Evolutionary conservation across 1,284 basidiomycete species (phyloP), one percentile per base, ranked within the genome.

Genomic region (Microbotryomycetes sp.): DNA sequence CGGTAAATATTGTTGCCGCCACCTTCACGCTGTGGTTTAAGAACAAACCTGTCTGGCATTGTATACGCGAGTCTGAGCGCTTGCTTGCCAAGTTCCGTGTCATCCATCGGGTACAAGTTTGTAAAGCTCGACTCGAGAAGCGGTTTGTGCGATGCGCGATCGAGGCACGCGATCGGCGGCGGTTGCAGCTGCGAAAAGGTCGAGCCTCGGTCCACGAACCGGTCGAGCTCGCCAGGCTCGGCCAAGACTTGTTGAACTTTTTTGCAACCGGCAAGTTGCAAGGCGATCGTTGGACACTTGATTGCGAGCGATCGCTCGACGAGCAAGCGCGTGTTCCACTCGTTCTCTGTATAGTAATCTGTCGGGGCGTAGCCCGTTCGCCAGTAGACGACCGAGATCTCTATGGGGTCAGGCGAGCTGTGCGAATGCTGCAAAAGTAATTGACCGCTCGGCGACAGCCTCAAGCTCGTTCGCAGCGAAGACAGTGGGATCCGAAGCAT

Each of bases 1-100:
- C 88, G 86, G 78, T 97, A 98, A 26, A 97, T 83, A 72, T 98
- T 98, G 75, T 98, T 96, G 3, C 94, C 94, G 0, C 96, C 94
- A 4, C 96, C 94, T 78, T 98, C 91, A 21, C 93, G 82, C 75
- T 97, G 93, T 0, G 94, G 94, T 75, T 98, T 97, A 53, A 97
- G 81, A 3, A 97, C 96, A 50, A 89, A 85, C 15, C 80, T 76
- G 13, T 80, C 70, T 3, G 84, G 79, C 0, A 62, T 24, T 4
- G 77, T 74, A n/a, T 78, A 76, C 0, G 88, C 89, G 45, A 82
- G 77, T 15, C 73, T 65, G 24, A 82, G 77, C 0, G 83, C 87
- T 55, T 78, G 67, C 58, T 72, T 56, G 0, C 78, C 80, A 0
- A 77, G 58, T 6, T 65, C 62, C 5, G 78, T 74, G 52, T 79